Evolutionary conservation across 257 asterid genomes (phyloP), one percentile per base, ranked within the genome.

Genomic region (Nicotiana attenuata): DNA sequence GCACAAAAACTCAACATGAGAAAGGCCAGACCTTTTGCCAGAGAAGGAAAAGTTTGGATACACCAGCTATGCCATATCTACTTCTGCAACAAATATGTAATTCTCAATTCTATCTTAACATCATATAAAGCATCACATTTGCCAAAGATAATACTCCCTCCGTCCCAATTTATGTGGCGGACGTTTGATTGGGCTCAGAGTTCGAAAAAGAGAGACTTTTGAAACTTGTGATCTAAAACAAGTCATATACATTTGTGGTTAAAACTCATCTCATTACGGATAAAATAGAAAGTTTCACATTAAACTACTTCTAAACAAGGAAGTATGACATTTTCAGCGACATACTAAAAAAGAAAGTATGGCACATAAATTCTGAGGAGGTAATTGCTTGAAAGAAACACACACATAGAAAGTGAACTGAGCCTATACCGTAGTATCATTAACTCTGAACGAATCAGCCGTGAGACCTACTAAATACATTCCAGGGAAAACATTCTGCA

Each of bases 401-500:
- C 10, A 28, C 3, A 84, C 22, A n/a, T 38, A 33, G 45, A 75
- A n/a, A 45, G 55, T 3, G 82, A 60, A 26, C 15, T 69, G 31
- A 33, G 67, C 22, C 29, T 88, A 55, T 88, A 94, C 98, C 92
- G 84, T 61, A 84, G 87, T 82, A 84, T 88, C 93, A 76, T 87
- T 85, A 78, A 55, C 85, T 66, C 88, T 86, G 76, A 88, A 93
- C 3, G 95, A 87, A 26, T 91, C 97, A 47, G 88, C 92, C 3
- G 92, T 81, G 81, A 86, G 87, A 31, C 98, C 98, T 65, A 84
- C 97, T 90, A 94, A 77, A 82, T 90, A 91, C 59, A 91, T 59
- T 17, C 94, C 97, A 50, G 98, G 98, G 82, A 91, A 92, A 38
- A 86, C 86, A 85, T 73, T 85, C 98, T 94, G 92, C 80, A 81